Conservation (phyloP, 495 filamentous ascomycete genomes). For the Penicillium ucsense region DNA sequence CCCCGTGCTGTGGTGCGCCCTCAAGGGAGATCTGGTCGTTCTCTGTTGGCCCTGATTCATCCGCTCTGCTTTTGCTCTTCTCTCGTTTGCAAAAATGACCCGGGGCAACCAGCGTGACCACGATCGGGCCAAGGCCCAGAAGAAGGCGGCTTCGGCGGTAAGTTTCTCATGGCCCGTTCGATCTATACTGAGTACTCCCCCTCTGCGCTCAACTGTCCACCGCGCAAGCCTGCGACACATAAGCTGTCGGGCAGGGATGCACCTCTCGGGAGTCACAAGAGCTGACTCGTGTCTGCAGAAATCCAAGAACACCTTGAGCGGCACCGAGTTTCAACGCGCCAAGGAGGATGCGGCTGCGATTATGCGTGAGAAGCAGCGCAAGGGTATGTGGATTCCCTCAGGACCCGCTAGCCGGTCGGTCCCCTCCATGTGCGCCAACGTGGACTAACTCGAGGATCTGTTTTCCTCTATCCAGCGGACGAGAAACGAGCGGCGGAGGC, state of each 20-base stretch:
- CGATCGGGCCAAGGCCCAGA: slow-evolving; percentile 71
- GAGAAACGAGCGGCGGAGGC: slow-evolving; percentile 21
- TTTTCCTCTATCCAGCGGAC: slow-evolving; percentile 14
- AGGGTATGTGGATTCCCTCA: slow-evolving; percentile 43
- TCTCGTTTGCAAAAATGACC: slow-evolving; percentile 49
- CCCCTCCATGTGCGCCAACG: background rate
- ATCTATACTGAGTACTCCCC: slow-evolving; percentile 9
- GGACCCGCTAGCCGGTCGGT: background rate
- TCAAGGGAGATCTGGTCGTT: too few relatives aligned
- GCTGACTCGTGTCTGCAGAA: slow-evolving; percentile 43
- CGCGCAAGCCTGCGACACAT: too few relatives aligned
- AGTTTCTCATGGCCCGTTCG: background rate
- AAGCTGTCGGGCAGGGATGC: background rate
- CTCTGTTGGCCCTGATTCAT: too few relatives aligned
- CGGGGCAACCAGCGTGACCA: slow-evolving; percentile 91
- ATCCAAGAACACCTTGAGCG: slow-evolving; percentile 45
- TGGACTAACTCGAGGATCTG: background rate
- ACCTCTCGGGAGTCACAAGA: background rate
- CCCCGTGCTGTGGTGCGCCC: too few relatives aligned
- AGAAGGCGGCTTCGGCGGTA: slow-evolving; percentile 46
- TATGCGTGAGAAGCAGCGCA: slow-evolving; percentile 85
- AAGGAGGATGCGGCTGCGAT: slow-evolving; percentile 72
- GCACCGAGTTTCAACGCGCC: slow-evolving; percentile 57
- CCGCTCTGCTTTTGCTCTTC: background rate
- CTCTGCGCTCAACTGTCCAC: background rate